Percentiles rank a stretch among this genome's conserved stretches.
phyloP scores from a whole-genome alignment of 257 asterid species.

The Solanum pimpinellifolium region DNA sequence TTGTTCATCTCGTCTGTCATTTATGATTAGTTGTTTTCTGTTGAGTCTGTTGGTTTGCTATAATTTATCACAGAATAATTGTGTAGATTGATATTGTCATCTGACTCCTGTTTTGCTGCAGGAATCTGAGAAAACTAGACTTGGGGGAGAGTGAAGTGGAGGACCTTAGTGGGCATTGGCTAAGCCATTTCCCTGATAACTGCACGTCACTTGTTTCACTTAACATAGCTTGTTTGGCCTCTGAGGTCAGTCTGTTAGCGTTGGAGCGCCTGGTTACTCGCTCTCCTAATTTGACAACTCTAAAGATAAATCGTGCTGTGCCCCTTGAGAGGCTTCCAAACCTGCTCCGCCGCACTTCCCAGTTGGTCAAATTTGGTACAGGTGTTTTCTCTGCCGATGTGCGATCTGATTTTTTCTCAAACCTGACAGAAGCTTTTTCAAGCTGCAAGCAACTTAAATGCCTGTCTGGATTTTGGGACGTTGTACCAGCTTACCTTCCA shows the following conservation, averaged over 20 bases:
- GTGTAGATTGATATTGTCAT: background rate
- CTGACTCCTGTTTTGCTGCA: conserved; percentile 7
- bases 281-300: conserved; percentile 47
- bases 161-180: conserved; percentile 62
- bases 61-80: background rate
- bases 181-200: conserved; percentile 52
- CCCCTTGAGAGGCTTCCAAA: conserved; percentile 63
- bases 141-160: conserved; percentile 64
- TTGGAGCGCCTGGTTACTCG: conserved; percentile 63
- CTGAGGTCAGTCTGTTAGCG: conserved; percentile 49
- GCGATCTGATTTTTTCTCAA: conserved; percentile 39
- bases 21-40: background rate
- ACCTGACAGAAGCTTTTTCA: conserved; percentile 53
- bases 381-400: conserved; percentile 55
- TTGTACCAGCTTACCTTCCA: conserved; percentile 76
- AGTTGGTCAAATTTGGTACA: conserved; percentile 54
- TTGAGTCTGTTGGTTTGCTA: background rate
- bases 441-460: conserved; percentile 63
- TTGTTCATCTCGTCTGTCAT: background rate
- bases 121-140: conserved; percentile 55
- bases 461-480: conserved; percentile 93
- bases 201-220: conserved; percentile 55
- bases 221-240: conserved; percentile 47
- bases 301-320: conserved; percentile 53
- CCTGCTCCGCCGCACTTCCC: conserved; percentile 47